Evolutionary conservation across 2,329 filamentous ascomycete genomes (phyloP), one percentile per base, ranked within the genome.

Genomic region (Elsinoe ampelina): DNA sequence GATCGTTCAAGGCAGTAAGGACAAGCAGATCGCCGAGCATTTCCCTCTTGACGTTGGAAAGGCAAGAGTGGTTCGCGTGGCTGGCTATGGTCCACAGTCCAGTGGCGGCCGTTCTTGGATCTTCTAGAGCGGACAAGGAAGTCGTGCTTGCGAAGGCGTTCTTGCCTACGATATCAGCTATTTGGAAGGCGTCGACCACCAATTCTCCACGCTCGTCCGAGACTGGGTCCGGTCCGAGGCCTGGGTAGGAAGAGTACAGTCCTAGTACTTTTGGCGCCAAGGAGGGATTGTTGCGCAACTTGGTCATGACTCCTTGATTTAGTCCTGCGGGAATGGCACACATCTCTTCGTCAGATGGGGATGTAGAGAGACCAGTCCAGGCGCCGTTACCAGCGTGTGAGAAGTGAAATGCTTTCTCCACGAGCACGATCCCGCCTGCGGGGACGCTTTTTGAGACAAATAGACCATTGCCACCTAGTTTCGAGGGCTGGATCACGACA

Each of bases 281-380:
- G 0, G 69, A 71, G 0, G 73, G 71, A 58, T 73, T 74, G 61
- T 74, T 68, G 55, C 63, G 65, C 42, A 74, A 67, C 36, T 73
- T 71, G 22, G 71, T 67, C 2, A 73, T 67, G 51, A 73, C 67
- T 4, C 67, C 64, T 54, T 63, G 61, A 12, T 47, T 58, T 45
- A 65, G 52, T 19, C 63, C 63, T 12, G 59, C 63, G 3, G 62
- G 61, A 34, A 58, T 57, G 10, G 57, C 63, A 20, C 61, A 54
- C 15, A 63, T 60, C 11, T 58, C 43, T 10, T 62, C 57, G 48
- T 64, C 59, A n/a, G 60, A 62, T 7, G 64, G 47, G 48, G 74
- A 72, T 63, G 73, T 75, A 1, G 75, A 71, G 48, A 76, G 72
- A 0, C 72, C 72, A 5, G 73, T 73, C 68, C 73, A 75, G 20